phyloP scores from a whole-genome alignment of 768 basidiomycete genomes.

The Podaxis sp. region DNA sequence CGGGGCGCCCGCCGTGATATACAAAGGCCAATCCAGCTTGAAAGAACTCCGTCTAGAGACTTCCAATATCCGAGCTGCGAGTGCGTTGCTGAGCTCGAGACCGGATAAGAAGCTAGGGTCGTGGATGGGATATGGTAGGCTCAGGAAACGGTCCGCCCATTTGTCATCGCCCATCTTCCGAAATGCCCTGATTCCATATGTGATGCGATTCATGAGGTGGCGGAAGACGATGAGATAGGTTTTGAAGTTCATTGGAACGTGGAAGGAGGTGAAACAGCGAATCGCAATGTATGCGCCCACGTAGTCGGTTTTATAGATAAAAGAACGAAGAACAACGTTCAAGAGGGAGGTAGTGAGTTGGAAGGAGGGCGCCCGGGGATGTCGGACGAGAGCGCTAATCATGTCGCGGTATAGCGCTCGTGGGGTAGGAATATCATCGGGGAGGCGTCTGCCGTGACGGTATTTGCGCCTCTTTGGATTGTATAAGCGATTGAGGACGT shows the following conservation, averaged over 20 bases:
- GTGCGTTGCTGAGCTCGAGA: background rate
- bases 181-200: conserved; percentile 22
- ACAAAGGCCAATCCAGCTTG: background rate
- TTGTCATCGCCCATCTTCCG: conserved; percentile 13
- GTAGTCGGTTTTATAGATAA: conserved; percentile 46
- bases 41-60: background rate
- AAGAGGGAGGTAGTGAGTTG: conserved; percentile 34
- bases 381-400: conserved; percentile 28
- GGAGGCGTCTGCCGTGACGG: conserved; percentile 1
- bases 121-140: conserved; percentile 15
- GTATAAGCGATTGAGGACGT: conserved; percentile 10
- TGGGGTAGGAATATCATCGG: conserved; percentile 22
- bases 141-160: conserved; percentile 31
- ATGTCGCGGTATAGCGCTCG: conserved; percentile 48
- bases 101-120: background rate
- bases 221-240: conserved; percentile 42
- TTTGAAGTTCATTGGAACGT: conserved; percentile 31
- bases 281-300: conserved; percentile 44
- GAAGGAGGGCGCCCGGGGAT: conserved; percentile 19
- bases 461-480: conserved; percentile 1
- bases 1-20: background rate
- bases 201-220: conserved; percentile 31
- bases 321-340: conserved; percentile 43
- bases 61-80: background rate
- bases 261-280: conserved; percentile 27